Base-by-base conservation (phyloP, 2,329 filamentous ascomycete genomes). In the Cladosporium halotolerans region DNA sequence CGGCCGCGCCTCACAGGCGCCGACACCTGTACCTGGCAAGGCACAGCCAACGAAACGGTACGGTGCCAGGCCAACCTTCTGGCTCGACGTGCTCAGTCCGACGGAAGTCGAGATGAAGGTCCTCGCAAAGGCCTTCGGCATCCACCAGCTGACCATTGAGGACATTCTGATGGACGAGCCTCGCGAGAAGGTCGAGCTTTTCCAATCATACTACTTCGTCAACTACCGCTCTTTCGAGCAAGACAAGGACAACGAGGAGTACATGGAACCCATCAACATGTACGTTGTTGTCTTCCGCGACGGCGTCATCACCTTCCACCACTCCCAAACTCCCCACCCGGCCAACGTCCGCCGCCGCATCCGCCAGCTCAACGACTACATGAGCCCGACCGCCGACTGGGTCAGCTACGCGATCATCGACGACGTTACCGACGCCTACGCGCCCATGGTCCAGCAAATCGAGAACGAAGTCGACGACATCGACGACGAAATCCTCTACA, bases 201-300 rank as follows among this genome's bases (percentile, higher is more conserved):
- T 99, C 76, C 85, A 89, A 33, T 88, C 95, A 68, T 99, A 99
- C 73, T 99, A 99, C 71, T 96, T 99, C 65, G 89, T 99, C 73
- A 97, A 96, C 69, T 99, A 99, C 70, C 87, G 93, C 13, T 95
- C 90, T 0, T 99, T 99, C 66, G 93, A 99, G 68, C 93, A 97
- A 69, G 93, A 99, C 66, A 83, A 84, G 56, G 86, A 85, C 62
- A 95, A 85, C 67, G 88, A 93, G 54, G 85, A 95, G 66, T 96
- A 95, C 68, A 79, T 99, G 43, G 89, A 97, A 63, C 92, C 93
- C 0, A 88, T 99, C 65, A 96, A 97, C 71, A 89, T 99, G 80
- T 99, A 97, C 65, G 87, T 96, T 34, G 86, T 97, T 8, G 93
- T 99, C 9, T 99, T 99, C 76, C 83, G 91, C 10, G 90, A 97